Base-by-base conservation (phyloP, 208 protist genomes). In the Phytomonas serpens region DNA sequence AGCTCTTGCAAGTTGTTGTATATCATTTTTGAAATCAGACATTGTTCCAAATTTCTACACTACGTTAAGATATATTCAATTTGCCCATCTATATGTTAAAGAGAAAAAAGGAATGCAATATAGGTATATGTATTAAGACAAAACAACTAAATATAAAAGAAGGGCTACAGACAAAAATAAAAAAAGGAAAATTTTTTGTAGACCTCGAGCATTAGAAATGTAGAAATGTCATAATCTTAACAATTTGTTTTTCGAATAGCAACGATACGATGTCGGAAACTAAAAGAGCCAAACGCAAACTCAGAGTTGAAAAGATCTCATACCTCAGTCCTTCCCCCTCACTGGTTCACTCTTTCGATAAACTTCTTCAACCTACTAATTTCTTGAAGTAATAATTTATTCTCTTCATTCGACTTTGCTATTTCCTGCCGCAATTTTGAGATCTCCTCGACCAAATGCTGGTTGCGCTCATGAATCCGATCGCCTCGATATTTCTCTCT, bases 401-500 rank as follows among this genome's bases (percentile, higher is more conserved):
- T 89, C 61, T 95, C 87, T 29, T 78, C 86, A 29, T 82, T 80
- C 7, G 87, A 52, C 37, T 78, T 51, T 30, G 67, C 34, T 33
- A 88, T 67, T 63, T 88, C 79, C 65, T 81, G 79, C 4, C 90
- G 83, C 36, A 90, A 71, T 2, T 63, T 72, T 11, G 73, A 72
- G 32, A 95, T 72, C 67, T 95, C 90, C 40, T 81, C 77, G 27
- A 93, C 82, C 38, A 95, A 77, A 51, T 88, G 72, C 68, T 93
- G 78, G 70, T 88, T 91, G 5, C 88, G 77, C 62, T 89, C 77
- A 42, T 92, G 82, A 23, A 79, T 75, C 19, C 77, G 69, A 67
- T 95, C 87, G 7, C 84, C 82, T 63, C 90, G 80, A 13, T 65
- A 68, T 16, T 81, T 77, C 65, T 92, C 90, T 4, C 87, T 77